Evolutionary conservation across 1,284 basidiomycete genomes (phyloP).

Genomic region (Pulchroboletus neoregius): DNA sequence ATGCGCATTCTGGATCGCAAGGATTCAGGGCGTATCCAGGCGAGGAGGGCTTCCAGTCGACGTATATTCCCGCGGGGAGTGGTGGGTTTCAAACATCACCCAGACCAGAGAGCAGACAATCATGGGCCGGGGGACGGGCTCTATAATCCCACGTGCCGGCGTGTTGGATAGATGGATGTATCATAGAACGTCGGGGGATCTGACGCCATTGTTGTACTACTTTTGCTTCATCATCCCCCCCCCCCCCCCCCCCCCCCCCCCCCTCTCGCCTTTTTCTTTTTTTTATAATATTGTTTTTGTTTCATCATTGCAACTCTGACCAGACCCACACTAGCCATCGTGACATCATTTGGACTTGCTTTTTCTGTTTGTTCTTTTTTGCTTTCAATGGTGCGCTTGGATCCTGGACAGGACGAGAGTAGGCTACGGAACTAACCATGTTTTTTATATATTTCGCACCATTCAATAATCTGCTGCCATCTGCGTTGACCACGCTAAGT

Average conservation of each 20-base stretch:
- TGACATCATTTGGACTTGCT: slow-evolving; percentile 2
- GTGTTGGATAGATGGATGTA: slow-evolving; percentile 8
- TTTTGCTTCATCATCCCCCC: slow-evolving; percentile 2
- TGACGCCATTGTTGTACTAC: slow-evolving; percentile 16
- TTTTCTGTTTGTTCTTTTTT: not conserved
- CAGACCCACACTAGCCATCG: not conserved
- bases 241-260: too few relatives aligned
- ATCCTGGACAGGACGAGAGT: slow-evolving; percentile 2
- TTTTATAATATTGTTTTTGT: not conserved
- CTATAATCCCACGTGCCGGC: slow-evolving; percentile 26
- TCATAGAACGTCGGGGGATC: slow-evolving; percentile 12
- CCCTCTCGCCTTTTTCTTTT: too few relatives aligned
- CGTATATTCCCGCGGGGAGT: slow-evolving; percentile 2
- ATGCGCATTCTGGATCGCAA: slow-evolving; percentile 15
- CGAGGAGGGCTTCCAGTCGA: slow-evolving; percentile 1
- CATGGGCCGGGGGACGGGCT: slow-evolving; percentile 44
- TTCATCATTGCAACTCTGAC: not conserved
- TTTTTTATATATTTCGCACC: not conserved
- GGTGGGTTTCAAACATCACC: slow-evolving; percentile 13
- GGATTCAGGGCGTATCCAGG: slow-evolving; percentile 10
- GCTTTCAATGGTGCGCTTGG: not conserved
- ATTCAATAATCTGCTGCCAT: not conserved
- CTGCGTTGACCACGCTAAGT: too few relatives aligned
- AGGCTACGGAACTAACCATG: not conserved
- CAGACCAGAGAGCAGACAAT: slow-evolving; percentile 34